Percentiles rank a stretch among this genome's conserved stretches.
phyloP scores from a whole-genome alignment of 371 early-diverging fungal species.

The Mucor mucedo region DNA sequence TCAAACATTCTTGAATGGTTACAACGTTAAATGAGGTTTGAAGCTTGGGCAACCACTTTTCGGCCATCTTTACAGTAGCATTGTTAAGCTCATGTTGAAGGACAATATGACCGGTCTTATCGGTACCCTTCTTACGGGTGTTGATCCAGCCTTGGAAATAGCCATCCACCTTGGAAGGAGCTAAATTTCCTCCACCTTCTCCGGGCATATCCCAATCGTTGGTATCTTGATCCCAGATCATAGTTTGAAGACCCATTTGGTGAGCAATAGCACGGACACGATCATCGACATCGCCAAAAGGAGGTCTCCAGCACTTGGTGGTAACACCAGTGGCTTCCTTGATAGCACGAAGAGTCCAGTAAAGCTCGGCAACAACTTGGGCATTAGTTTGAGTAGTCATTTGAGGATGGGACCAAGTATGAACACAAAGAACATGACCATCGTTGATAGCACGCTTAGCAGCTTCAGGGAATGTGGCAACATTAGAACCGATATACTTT shows the following conservation, averaged over 20 bases:
- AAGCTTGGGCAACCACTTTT: slow-evolving; percentile 51
- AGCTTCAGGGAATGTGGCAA: slow-evolving; percentile 48
- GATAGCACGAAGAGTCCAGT: slow-evolving; percentile 57
- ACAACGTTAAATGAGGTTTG: slow-evolving; percentile 51
- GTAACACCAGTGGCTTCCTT: slow-evolving; percentile 61
- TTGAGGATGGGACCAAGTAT: slow-evolving; percentile 66
- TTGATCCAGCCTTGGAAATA: slow-evolving; percentile 50
- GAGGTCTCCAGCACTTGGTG: slow-evolving; percentile 61
- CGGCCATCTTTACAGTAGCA: slow-evolving; percentile 47
- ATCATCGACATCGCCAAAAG: slow-evolving; percentile 60
- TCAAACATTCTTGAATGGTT: slow-evolving; percentile 54
- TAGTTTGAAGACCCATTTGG: slow-evolving; percentile 55
- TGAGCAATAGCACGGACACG: slow-evolving; percentile 60
- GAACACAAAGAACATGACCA: slow-evolving; percentile 55
- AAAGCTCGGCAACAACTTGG: slow-evolving; percentile 62
- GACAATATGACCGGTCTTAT: slow-evolving; percentile 47
- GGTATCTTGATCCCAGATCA: slow-evolving; percentile 53
- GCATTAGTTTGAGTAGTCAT: slow-evolving; percentile 61
- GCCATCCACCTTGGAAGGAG: slow-evolving; percentile 41
- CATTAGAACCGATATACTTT: slow-evolving; percentile 55
- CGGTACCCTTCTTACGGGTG: slow-evolving; percentile 32
- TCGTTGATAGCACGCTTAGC: slow-evolving; percentile 52
- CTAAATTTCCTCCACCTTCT: slow-evolving; percentile 44
- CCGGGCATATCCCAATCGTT: slow-evolving; percentile 57
- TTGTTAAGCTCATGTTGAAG: slow-evolving; percentile 58